These are phyloP conservation scores for Fusarium humuli DNA, from an alignment of 2,329 filamentous ascomycete species.

Conservation along the genomic window DNA sequence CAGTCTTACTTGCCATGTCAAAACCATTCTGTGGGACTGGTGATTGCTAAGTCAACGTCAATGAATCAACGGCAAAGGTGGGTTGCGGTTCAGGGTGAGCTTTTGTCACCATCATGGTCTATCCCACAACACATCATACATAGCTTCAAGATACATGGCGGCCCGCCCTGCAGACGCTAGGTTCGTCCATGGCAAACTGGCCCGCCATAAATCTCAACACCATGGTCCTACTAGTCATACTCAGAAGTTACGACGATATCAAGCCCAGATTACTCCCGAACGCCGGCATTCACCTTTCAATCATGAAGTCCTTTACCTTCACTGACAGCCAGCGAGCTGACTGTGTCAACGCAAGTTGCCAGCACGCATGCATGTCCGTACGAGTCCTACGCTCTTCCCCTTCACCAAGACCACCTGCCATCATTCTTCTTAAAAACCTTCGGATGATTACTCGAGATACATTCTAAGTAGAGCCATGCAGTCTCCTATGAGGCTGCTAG, in stretches of 20 bases:
- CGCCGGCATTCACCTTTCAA: conserved; percentile 27
- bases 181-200: not conserved
- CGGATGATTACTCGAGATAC: conserved; percentile 49
- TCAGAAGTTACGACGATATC: conserved; percentile 2
- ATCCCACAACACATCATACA: not conserved
- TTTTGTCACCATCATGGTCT: not conserved
- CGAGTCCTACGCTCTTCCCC: conserved; percentile 38
- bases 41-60: not conserved
- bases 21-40: not conserved
- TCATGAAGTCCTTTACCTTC: conserved; percentile 23
- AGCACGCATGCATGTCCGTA: conserved; percentile 39
- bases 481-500: conserved; percentile 31
- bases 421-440: conserved; percentile 45
- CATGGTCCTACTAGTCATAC: not conserved
- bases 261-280: conserved; percentile 23
- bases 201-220: not conserved
- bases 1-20: not conserved
- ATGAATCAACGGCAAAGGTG: not conserved
- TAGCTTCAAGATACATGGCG: not conserved
- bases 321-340: conserved; percentile 19
- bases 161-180: not conserved
- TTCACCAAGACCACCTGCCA: conserved; percentile 45
- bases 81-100: not conserved
- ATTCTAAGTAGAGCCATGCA: conserved; percentile 47
- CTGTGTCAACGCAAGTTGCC: conserved; percentile 31